These are phyloP conservation scores for Talaromyces sp. DNA, from an alignment of 2,329 filamentous ascomycete species.

Conservation along the genomic window DNA sequence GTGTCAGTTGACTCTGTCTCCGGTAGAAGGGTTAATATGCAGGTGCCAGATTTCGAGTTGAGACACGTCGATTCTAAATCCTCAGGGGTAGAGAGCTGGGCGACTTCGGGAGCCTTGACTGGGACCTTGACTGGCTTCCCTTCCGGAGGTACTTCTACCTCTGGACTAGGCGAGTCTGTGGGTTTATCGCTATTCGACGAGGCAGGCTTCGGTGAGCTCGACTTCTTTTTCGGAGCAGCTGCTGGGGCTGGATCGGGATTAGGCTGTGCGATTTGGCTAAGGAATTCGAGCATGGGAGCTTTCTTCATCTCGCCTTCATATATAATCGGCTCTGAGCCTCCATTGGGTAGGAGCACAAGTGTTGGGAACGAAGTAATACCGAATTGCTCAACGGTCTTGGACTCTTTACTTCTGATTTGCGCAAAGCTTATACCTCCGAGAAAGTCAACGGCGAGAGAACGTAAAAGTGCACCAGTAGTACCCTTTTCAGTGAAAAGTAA, in stretches of 20 bases:
- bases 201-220: constrained; percentile 41
- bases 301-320: constrained; percentile 86
- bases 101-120: constrained; percentile 58
- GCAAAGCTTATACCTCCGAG: constrained; percentile 71
- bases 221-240: constrained; percentile 28
- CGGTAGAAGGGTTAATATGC: constrained; percentile 70
- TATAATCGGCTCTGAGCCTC: constrained; percentile 57
- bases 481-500: constrained; percentile 94
- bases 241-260: constrained; percentile 68
- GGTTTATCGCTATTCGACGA: constrained; percentile 41
- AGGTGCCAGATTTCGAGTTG: constrained; percentile 69
- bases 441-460: constrained; percentile 86
- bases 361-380: constrained; percentile 73
- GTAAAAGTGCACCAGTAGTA: constrained; percentile 73
- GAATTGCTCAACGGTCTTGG: constrained; percentile 64
- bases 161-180: constrained; percentile 51
- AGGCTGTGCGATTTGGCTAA: constrained; percentile 70
- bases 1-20: constrained; percentile 47
- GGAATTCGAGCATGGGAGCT: constrained; percentile 71
- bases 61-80: constrained; percentile 69
- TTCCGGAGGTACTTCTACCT: constrained; percentile 34
- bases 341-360: constrained; percentile 71
- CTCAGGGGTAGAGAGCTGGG: constrained; percentile 57
- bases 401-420: constrained; percentile 79
- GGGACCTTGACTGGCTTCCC: constrained; percentile 45